A percentile compares a stretch with the other conserved stretches of the same genome.
phyloP scores from a whole-genome alignment of 2,329 filamentous ascomycete genomes.

The Cucurbitaria berberidis region DNA sequence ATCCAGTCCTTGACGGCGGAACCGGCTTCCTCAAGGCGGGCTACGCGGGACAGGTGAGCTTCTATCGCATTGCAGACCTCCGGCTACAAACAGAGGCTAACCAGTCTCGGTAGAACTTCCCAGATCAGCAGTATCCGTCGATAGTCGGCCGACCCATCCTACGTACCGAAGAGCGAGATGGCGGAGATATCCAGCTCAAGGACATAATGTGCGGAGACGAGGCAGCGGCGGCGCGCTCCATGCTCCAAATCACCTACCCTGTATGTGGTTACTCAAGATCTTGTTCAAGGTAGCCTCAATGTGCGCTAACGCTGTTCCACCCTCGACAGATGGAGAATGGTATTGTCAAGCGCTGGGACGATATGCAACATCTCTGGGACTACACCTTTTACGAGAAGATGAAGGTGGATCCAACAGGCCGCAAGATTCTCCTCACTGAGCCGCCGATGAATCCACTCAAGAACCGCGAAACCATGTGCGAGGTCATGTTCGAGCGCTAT shows the following conservation, averaged over 20 bases:
- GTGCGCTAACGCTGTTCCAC: constrained; percentile 37
- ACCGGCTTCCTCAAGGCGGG: constrained; percentile 99
- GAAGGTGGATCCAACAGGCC: constrained; percentile 84
- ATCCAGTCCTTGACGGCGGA: constrained; percentile 94
- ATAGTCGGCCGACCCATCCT: constrained; percentile 98
- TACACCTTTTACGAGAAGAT: constrained; percentile 99
- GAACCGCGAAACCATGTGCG: constrained; percentile 97
- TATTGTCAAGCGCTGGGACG: constrained; percentile 99
- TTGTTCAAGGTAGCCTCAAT: constrained; percentile 17
- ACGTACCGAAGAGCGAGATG: constrained; percentile 88
- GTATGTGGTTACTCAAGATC: constrained; percentile 53
- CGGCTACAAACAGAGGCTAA: constrained; percentile 9
- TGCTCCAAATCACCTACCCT: constrained; percentile 98
- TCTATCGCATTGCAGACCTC: background rate
- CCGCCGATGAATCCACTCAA: constrained; percentile 96
- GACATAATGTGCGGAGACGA: constrained; percentile 99
- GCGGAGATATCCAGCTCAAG: constrained; percentile 76
- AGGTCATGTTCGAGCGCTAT: constrained; percentile 99
- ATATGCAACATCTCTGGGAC: constrained; percentile 99
- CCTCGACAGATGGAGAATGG: constrained; percentile 88
- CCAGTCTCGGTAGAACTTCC: constrained; percentile 76
- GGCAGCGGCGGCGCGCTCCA: constrained; percentile 90
- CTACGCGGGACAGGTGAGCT: constrained; percentile 83
- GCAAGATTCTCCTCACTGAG: constrained; percentile 97
- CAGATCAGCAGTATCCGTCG: constrained; percentile 96